These are phyloP conservation scores for Myrmaecium sp. DNA, from an alignment of 2,329 filamentous ascomycete species.

Conservation along the genomic window DNA sequence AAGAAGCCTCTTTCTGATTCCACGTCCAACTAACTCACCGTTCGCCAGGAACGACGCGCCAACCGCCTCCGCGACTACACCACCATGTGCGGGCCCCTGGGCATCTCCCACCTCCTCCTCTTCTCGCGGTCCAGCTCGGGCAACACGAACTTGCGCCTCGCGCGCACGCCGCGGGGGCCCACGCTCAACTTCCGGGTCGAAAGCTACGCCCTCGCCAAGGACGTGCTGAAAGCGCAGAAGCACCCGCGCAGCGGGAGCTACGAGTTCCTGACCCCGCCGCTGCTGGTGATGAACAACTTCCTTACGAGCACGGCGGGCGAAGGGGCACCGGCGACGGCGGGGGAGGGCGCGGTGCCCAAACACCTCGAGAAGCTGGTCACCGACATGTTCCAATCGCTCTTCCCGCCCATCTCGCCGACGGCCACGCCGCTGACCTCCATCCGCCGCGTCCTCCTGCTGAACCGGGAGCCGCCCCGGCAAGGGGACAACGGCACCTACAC, in stretches of 20 bases:
- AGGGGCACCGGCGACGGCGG: slow-evolving; percentile 12
- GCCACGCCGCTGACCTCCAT: slow-evolving; percentile 83
- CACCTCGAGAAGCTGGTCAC: slow-evolving; percentile 87
- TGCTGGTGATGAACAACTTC: slow-evolving; percentile 98
- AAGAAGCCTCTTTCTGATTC: too few relatives aligned
- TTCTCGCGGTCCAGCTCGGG: slow-evolving; percentile 81
- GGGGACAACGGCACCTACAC: slow-evolving; percentile 44
- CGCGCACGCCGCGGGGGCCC: slow-evolving; percentile 74
- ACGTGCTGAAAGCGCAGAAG: slow-evolving; percentile 69
- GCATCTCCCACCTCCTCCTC: slow-evolving; percentile 80
- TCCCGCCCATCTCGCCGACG: slow-evolving; percentile 89
- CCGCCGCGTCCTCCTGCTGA: slow-evolving; percentile 73
- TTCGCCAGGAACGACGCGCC: slow-evolving; percentile 53
- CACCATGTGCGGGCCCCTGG: slow-evolving; percentile 85
- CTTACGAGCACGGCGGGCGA: slow-evolving; percentile 39
- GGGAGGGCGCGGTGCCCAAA: slow-evolving; percentile 56
- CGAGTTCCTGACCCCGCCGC: slow-evolving; percentile 68
- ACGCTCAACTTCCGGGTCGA: slow-evolving; percentile 91
- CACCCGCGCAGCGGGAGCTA: slow-evolving; percentile 63
- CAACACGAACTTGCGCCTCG: slow-evolving; percentile 82
- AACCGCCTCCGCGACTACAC: slow-evolving; percentile 87
- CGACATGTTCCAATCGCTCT: slow-evolving; percentile 88
- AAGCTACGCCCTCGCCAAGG: slow-evolving; percentile 85
- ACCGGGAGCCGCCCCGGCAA: slow-evolving; percentile 45
- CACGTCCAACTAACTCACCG: neutral